Evolutionary conservation across 179 eudicot species (phyloP).

Genomic region (Sideroxylon spinosum): DNA sequence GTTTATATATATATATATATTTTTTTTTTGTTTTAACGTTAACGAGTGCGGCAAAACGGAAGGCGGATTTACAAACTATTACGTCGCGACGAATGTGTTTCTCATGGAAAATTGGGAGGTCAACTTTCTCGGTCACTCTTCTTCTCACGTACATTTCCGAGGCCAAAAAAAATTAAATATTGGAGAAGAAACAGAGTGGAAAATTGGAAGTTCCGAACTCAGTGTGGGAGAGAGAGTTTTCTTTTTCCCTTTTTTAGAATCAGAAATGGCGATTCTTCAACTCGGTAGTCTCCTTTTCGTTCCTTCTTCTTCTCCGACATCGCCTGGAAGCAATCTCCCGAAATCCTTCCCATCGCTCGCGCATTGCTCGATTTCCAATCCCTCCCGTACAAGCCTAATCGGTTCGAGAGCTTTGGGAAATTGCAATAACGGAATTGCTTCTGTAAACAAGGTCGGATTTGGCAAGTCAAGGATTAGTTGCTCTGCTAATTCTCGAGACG

Average conservation of each 20-base stretch:
- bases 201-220: background rate
- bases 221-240: constrained; percentile 7
- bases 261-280: constrained; percentile 8
- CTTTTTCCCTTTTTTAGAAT: too few relatives aligned
- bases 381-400: background rate
- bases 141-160: background rate
- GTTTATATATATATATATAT: too few relatives aligned
- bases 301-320: background rate
- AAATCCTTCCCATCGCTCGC: constrained; percentile 14
- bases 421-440: background rate
- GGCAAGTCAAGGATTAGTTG: constrained; percentile 23
- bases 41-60: too few relatives aligned
- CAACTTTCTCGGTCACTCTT: background rate
- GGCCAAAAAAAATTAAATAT: background rate
- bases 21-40: too few relatives aligned
- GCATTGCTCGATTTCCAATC: constrained; percentile 6
- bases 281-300: background rate
- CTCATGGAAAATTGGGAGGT: background rate
- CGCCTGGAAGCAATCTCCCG: constrained; percentile 15
- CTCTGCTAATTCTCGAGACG: constrained; percentile 29
- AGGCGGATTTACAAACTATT: too few relatives aligned
- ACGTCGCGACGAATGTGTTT: too few relatives aligned
- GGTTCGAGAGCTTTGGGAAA: constrained; percentile 10
- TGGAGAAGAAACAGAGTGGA: background rate
- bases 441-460: constrained; percentile 14